Base-by-base conservation (phyloP, 371 early-diverging fungal species). In the Vairimorpha apis region DNA sequence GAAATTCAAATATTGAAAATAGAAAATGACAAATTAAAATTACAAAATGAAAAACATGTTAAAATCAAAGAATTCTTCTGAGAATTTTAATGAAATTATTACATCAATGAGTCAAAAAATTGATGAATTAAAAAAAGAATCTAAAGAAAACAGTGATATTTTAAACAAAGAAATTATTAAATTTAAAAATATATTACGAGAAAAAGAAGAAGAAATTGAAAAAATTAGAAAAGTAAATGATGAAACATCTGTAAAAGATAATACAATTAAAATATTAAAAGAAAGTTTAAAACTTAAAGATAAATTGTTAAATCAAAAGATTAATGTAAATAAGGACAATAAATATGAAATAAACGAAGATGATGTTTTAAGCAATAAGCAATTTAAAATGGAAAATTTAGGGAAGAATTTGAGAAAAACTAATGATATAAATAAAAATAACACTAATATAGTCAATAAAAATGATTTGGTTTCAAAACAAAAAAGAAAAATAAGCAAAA, bases 1-100 rank as follows among this genome's bases (percentile, higher is more conserved):
- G 53, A 47, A 76, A n/a, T 63, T 78, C n/a, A 62, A 62, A n/a
- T 68, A 73, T 41, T 79, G 76, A 67, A 81, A 78, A 62, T 30
- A 76, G 13, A 72, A 64, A 30, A n/a, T 67, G 13, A 25, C 2
- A 33, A 37, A 32, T n/a, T 67, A 32, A 2, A 66, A 53, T 51
- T 27, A 55, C 3, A 16, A 72, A 44, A 27, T 33, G 3, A 25
- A 58, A 14, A 55, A 53, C 2, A 16, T 33, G 10, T 72, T 38
- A 41, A n/a, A n/a, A n/a, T n/a, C n/a, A n/a, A n/a, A n/a, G n/a
- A n/a, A n/a, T n/a, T n/a, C n/a, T n/a, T n/a, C n/a, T n/a, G 72
- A 77, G 14, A 29, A 16, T n/a, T 49, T 62, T 5, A 74, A 58
- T 49, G 53, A 66, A 44, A 71, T 38, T 14, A 25, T 32, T n/a